Conservation (phyloP, 2,329 filamentous ascomycete genomes). For the Alternaria viburni region DNA sequence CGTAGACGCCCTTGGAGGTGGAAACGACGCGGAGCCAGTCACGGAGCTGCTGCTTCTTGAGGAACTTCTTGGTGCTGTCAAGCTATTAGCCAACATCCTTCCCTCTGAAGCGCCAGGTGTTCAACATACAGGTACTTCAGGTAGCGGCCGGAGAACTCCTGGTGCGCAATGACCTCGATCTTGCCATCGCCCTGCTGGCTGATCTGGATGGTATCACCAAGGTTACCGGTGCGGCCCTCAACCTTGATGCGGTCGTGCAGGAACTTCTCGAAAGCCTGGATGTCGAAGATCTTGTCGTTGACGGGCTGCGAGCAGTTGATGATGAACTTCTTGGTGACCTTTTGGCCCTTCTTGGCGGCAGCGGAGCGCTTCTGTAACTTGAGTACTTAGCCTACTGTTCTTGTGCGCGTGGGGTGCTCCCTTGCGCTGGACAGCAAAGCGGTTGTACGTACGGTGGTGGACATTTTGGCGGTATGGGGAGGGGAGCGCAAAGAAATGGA, state of each 20-base stretch:
- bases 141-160: constrained; percentile 97
- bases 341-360: constrained; percentile 62
- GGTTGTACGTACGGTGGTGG: constrained; percentile 86
- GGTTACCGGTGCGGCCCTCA: constrained; percentile 96
- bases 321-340: constrained; percentile 95
- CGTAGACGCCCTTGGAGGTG: constrained; percentile 97
- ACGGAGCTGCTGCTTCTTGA: constrained; percentile 99
- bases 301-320: constrained; percentile 99
- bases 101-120: neutral
- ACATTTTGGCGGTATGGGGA: constrained; percentile 70
- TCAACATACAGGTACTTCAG: constrained; percentile 95
- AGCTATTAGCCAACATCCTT: constrained; percentile 8
- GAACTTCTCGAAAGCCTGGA: constrained; percentile 99
- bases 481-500: constrained; percentile 79
- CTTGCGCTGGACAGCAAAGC: constrained; percentile 88
- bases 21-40: constrained; percentile 99
- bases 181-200: constrained; percentile 92
- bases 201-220: constrained; percentile 91
- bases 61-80: constrained; percentile 97
- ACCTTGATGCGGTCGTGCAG: constrained; percentile 99
- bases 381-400: constrained; percentile 94
- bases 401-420: constrained; percentile 34
- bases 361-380: constrained; percentile 62
- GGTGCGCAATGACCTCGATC: constrained; percentile 97
- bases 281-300: constrained; percentile 99